phyloP scores from a whole-genome alignment of 352 stramenopile species.

The Blastocystis sp. region DNA sequence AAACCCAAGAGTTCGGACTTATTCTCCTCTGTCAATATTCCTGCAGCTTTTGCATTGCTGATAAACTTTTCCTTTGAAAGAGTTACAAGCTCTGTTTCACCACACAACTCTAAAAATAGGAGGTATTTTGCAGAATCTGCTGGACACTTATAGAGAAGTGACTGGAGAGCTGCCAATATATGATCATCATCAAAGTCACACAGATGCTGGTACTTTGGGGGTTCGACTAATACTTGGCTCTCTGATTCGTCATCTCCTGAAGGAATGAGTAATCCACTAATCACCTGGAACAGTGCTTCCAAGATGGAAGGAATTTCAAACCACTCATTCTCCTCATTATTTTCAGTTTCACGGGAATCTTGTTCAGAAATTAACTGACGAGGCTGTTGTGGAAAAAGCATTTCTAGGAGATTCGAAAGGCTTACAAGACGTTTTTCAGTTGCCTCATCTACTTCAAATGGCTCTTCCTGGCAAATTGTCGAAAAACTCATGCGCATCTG shows the following conservation, averaged over 20 bases:
- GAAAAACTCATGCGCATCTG: neutral
- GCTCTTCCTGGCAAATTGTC: neutral
- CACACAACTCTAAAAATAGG: neutral
- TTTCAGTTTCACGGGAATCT: too few relatives aligned
- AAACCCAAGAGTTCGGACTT: neutral
- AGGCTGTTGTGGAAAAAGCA: too few relatives aligned
- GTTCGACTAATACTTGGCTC: neutral
- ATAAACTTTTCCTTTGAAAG: neutral
- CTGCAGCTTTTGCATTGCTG: neutral
- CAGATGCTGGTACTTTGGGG: neutral
- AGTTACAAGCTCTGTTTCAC: neutral
- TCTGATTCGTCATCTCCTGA: neutral
- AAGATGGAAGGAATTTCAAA: neutral
- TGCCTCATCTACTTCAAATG: neutral
- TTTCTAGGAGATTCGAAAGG: too few relatives aligned
- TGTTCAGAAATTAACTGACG: too few relatives aligned
- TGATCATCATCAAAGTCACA: conserved; percentile 17
- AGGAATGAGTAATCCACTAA: neutral
- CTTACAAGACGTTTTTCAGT: neutral
- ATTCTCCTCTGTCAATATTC: neutral
- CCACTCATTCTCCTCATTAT: neutral
- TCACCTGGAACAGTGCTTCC: neutral
- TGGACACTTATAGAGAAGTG: neutral
- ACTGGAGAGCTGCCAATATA: neutral
- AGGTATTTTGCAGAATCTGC: neutral